Evolutionary conservation across 2,329 filamentous ascomycete species (phyloP), one percentile per base, ranked within the genome.

Genomic region (Monilinia fructicola): DNA sequence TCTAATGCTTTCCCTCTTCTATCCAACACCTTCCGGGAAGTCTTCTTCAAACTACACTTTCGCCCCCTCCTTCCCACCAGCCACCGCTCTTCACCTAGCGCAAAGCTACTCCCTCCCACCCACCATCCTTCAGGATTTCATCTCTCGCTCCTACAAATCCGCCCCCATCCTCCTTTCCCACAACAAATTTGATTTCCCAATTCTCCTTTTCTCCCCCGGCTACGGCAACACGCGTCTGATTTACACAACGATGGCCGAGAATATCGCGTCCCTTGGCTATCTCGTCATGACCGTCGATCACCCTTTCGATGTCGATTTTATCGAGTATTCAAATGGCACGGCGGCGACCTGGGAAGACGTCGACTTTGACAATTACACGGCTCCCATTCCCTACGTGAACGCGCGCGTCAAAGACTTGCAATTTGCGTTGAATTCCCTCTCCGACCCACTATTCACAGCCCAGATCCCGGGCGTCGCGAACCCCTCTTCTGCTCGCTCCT

Each of bases 281-380:
- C 70, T 71, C 3, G 75, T 78, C 14, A 68, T 78, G 4, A 74
- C 75, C 5, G 68, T 78, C 28, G 77, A 79, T 58, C 77, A 78
- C 60, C 74, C 77, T 4, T 77, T 77, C 58, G 77, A 79, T 67
- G 71, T 73, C 0, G 69, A 73, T 12, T 73, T 78, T 23, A 73
- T 79, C 9, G 73, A 74, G 35, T 79, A 75, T 26, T 75, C 76
- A 0, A 72, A 78, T 52, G 73, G 69, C 35, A 66, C 67, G 9
- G 44, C 46, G 7, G 55, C 38, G 4, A 68, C 67, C 0, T 65
- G 72, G 6, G n/a, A 65, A 7, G 69, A 42, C 3, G 48, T 66
- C 7, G 66, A 74, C 4, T 67, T 73, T 12, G 59, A 48, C 0
- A 64, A 67, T 3, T 67, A 71, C 10, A 68, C 61, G 5, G 64